These are phyloP conservation scores for Clonostachys chloroleuca DNA, from an alignment of 2,329 filamentous ascomycete genomes.

Conservation along the genomic window DNA sequence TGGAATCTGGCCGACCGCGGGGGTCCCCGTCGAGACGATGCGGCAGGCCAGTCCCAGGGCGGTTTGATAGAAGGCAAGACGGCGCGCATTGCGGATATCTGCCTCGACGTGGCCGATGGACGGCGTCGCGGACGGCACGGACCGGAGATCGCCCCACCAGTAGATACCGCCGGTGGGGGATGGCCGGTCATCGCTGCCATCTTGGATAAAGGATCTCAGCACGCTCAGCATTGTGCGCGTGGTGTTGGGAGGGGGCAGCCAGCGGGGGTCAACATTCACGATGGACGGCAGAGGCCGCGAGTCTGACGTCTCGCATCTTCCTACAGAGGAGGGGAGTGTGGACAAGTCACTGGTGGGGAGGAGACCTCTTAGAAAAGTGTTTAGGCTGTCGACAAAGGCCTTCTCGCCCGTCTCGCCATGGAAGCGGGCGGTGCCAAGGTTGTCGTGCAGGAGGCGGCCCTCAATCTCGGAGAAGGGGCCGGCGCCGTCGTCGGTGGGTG, in stretches of 20 bases:
- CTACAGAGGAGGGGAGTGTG: slow-evolving; percentile 32
- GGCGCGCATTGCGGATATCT: slow-evolving; percentile 21
- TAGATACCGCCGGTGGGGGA: slow-evolving; percentile 38
- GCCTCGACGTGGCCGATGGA: slow-evolving; percentile 10
- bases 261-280: slow-evolving; percentile 29
- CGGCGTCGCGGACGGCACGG: slow-evolving; percentile 17
- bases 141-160: slow-evolving; percentile 38
- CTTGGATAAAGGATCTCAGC: slow-evolving; percentile 38
- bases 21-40: slow-evolving; percentile 21
- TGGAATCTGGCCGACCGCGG: not conserved
- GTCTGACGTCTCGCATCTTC: slow-evolving; percentile 42
- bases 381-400: slow-evolving; percentile 43
- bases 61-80: slow-evolving; percentile 38
- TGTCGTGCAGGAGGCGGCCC: slow-evolving; percentile 38
- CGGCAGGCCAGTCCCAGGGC: slow-evolving; percentile 34
- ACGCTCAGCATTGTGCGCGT: slow-evolving; percentile 31
- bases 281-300: slow-evolving; percentile 29
- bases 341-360: slow-evolving; percentile 6
- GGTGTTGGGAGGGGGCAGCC: slow-evolving; percentile 27
- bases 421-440: slow-evolving; percentile 36
- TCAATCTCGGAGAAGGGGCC: slow-evolving; percentile 6
- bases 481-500: slow-evolving; percentile 1
- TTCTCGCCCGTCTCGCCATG: slow-evolving; percentile 45
- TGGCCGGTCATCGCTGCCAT: slow-evolving; percentile 21
- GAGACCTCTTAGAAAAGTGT: slow-evolving; percentile 11